Conservation (phyloP, 1,284 basidiomycete genomes). For the Coniferiporia weirii region DNA sequence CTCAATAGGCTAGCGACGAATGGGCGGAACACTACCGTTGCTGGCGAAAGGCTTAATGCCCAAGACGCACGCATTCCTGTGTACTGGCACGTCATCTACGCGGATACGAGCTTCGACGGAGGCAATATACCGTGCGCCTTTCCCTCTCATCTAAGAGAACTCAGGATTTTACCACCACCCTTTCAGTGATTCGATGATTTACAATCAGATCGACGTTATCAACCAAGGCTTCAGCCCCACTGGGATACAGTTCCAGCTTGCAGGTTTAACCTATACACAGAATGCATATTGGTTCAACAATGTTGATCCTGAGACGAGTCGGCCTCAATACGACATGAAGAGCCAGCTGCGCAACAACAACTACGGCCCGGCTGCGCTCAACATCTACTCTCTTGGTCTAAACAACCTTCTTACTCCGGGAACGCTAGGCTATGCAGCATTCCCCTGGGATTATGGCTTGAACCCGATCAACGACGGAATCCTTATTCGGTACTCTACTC, state of each 20-base stretch:
- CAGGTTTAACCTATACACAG: conserved; percentile 35
- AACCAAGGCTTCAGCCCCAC: conserved; percentile 41
- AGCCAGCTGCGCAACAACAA: conserved; percentile 33
- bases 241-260: conserved; percentile 42
- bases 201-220: conserved; percentile 39
- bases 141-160: background rate
- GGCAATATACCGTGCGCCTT: conserved; percentile 41
- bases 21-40: no score
- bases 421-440: conserved; percentile 47
- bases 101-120: conserved; percentile 32
- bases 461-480: conserved; percentile 43
- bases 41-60: no score
- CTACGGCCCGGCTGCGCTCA: conserved; percentile 37
- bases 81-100: conserved; percentile 44
- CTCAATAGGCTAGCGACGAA: no score
- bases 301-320: conserved; percentile 33
- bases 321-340: conserved; percentile 48
- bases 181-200: conserved; percentile 34
- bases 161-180: conserved; percentile 25
- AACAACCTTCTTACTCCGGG: conserved; percentile 32
- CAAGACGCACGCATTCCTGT: conserved; percentile 24
- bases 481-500: conserved; percentile 44
- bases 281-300: conserved; percentile 46
- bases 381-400: conserved; percentile 48
- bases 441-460: conserved; percentile 38